A percentile compares a stretch with the other conserved stretches of the same genome.
Evolutionary conservation across 345 rosid genomes (phyloP).

Genomic region (Microthlaspi erraticum): DNA sequence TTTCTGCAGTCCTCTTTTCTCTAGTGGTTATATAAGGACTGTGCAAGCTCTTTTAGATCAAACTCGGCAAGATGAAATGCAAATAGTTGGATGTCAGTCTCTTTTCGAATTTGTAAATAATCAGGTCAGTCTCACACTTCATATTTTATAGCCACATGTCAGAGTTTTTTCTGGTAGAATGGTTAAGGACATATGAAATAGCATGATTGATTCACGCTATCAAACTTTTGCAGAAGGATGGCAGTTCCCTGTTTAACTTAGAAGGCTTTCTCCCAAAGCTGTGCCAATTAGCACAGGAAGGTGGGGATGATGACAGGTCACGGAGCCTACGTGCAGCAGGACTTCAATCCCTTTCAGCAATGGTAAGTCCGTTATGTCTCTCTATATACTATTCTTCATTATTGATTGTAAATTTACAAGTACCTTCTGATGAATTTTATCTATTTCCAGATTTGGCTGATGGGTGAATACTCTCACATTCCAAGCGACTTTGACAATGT

Average conservation of each 20-base stretch:
- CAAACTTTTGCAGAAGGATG: constrained; percentile 77
- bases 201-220: constrained; percentile 23
- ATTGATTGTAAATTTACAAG: constrained; percentile 5
- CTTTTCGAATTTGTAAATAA: constrained; percentile 89
- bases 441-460: constrained; percentile 57
- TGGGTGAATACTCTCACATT: constrained; percentile 70
- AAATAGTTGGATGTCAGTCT: constrained; percentile 79
- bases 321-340: constrained; percentile 67
- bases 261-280: constrained; percentile 91
- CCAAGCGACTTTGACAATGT: constrained; percentile 48
- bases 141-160: constrained; percentile 20
- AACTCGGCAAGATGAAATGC: constrained; percentile 76
- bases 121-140: constrained; percentile 60
- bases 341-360: constrained; percentile 87
- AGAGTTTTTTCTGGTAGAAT: constrained; percentile 20
- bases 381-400: constrained; percentile 6
- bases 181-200: constrained; percentile 10
- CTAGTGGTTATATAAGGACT: constrained; percentile 82
- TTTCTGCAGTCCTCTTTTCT: constrained; percentile 78
- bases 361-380: constrained; percentile 57
- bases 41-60: constrained; percentile 83
- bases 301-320: constrained; percentile 73
- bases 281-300: constrained; percentile 81
- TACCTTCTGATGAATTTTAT: constrained; percentile 43
- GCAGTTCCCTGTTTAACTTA: constrained; percentile 80